phyloP scores from a whole-genome alignment of 768 basidiomycete species.

The Clathrus columnatus region DNA sequence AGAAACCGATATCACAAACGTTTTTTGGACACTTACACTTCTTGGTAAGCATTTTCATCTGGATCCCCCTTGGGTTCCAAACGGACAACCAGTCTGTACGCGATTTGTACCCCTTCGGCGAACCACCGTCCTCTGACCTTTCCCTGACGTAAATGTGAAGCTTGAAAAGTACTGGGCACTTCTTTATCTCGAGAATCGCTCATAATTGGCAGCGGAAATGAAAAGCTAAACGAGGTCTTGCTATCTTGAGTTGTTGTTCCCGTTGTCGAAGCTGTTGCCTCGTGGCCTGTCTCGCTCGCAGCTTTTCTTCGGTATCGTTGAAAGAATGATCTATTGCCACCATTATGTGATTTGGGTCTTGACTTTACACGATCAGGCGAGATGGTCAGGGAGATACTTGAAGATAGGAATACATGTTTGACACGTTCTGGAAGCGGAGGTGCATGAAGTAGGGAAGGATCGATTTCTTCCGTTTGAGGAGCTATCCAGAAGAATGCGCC shows the following conservation, averaged over 20 bases:
- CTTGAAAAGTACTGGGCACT: conserved; percentile 51
- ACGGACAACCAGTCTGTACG: conserved; percentile 45
- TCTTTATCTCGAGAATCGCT: conserved; percentile 44
- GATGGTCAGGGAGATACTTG: background rate
- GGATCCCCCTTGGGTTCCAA: conserved; percentile 47
- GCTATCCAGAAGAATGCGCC: conserved; percentile 11
- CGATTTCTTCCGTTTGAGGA: conserved; percentile 6
- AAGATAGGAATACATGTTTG: conserved; percentile 8
- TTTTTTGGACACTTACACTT: background rate
- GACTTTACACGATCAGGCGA: background rate
- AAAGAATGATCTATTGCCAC: background rate
- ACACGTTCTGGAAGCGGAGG: conserved; percentile 3
- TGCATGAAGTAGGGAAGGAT: background rate
- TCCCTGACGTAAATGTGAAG: conserved; percentile 24
- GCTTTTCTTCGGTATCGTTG: background rate
- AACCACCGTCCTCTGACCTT: conserved; percentile 19
- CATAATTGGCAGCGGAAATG: conserved; percentile 44
- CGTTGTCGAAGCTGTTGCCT: background rate
- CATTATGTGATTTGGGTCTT: background rate
- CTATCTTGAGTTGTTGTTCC: background rate
- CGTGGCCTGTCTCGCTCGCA: background rate
- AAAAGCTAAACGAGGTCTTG: conserved; percentile 27
- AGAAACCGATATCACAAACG: background rate
- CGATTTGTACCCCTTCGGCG: conserved; percentile 34
- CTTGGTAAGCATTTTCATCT: background rate